Base-by-base conservation (phyloP, 2,329 filamentous ascomycete genomes). In the Dothideomycetes sp. region DNA sequence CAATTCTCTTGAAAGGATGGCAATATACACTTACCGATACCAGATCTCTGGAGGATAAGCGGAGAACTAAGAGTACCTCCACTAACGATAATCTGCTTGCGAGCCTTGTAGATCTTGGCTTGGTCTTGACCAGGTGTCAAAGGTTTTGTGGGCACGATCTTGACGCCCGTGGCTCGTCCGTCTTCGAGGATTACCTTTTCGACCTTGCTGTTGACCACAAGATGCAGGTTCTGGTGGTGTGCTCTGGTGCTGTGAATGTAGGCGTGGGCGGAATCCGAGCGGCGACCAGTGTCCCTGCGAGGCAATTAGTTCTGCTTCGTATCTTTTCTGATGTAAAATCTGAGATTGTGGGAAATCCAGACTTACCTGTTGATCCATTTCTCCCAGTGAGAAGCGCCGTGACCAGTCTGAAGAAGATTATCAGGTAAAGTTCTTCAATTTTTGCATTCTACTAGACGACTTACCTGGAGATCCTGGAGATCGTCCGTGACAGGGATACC, bases 371-470 rank as follows among this genome's bases (percentile, higher is more conserved):
- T 87, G 61, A 88, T 87, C 83, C 83, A 88, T 62, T 88, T 87
- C 42, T 88, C 65, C 83, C 83, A 88, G 49, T 87, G 82, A 62
- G 87, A 82, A 32, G 82, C 83, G 47, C 83, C 83, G 32, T 73
- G 69, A 31, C 64, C 79, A 1, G 79, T 83, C 87, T 23, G 27
- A 13, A 8, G 12, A n/a, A n/a, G n/a, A 25, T 8, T 25, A 25
- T 25, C 23, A 25, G 23, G 7, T 8, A 25, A 25, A 25, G 23
- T 12, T 25, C 23, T 25, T 12, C 23, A 8, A 25, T 7, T 25
- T 25, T 12, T 7, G 7, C 23, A 25, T 7, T 12, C 7, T 7
- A 25, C 23, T 8, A 12, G 12, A 8, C 23, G 23, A 25, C 8
- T 25, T 25, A 8, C 8, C n/a, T 30, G 23, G 24, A 49, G 20